A percentile compares a stretch with the other conserved stretches of the same genome.
Evolutionary conservation across 228 moss, liverwort and hornwort species (phyloP).

Genomic region (Sphagnum magellanicum): DNA sequence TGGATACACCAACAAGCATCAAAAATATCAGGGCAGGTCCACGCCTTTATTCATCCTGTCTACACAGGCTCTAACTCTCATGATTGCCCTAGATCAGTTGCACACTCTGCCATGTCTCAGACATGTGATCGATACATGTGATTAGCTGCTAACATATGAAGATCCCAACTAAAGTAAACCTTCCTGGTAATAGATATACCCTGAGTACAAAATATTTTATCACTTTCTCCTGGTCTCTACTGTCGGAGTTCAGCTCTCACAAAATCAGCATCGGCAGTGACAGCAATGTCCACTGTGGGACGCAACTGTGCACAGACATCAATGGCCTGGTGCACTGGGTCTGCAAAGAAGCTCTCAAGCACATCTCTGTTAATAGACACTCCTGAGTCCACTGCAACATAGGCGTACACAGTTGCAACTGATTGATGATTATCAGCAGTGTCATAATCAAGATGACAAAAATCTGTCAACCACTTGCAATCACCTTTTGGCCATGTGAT

Average conservation of each 20-base stretch:
- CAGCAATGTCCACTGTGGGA: constrained; percentile 46
- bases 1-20: no score
- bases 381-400: constrained; percentile 42
- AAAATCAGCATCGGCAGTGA: constrained; percentile 40
- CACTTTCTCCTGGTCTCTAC: constrained; percentile 5
- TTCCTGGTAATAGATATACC: no score
- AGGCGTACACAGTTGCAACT: constrained; percentile 18
- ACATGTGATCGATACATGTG: no score
- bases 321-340: constrained; percentile 44
- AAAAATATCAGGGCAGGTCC: no score
- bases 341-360: constrained; percentile 24
- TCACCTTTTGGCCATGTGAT: neutral
- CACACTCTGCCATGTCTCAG: no score
- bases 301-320: constrained; percentile 47
- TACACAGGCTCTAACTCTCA: no score
- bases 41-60: no score
- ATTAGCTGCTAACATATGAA: no score
- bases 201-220: no score
- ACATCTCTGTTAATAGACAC: constrained; percentile 36
- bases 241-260: constrained; percentile 40
- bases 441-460: neutral
- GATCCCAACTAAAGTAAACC: no score
- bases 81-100: no score
- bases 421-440: neutral
- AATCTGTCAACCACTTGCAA: neutral